Conservation (phyloP, 2,329 filamentous ascomycete species). For the Claviceps cyperi region DNA sequence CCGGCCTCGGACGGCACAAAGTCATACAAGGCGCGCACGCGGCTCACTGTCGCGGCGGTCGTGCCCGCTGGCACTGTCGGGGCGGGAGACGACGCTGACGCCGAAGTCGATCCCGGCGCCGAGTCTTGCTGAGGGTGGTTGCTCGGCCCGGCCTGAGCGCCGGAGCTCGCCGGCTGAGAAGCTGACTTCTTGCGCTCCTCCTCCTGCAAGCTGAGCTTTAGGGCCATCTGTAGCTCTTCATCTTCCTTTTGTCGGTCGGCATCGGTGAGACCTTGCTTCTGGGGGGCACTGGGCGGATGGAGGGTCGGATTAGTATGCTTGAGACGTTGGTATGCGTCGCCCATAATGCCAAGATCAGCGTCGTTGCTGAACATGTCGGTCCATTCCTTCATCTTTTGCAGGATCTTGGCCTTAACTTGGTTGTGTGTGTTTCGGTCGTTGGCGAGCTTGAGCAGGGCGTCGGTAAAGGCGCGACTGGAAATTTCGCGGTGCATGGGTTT, state of each 20-base stretch:
- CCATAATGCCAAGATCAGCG: slow-evolving; percentile 92
- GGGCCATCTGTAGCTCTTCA: slow-evolving; percentile 89
- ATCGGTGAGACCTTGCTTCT: slow-evolving; percentile 83
- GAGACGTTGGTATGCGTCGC: slow-evolving; percentile 78
- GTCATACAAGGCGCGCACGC: slow-evolving; percentile 85
- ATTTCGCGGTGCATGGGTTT: slow-evolving; percentile 77
- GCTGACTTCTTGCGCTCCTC: slow-evolving; percentile 49
- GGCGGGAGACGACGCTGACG: slow-evolving; percentile 19
- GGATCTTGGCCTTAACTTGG: slow-evolving; percentile 91
- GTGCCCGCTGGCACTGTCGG: slow-evolving; percentile 62
- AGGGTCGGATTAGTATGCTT: slow-evolving; percentile 77
- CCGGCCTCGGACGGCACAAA: slow-evolving; percentile 89
- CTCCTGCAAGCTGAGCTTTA: slow-evolving; percentile 85
- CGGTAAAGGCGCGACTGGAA: slow-evolving; percentile 83
- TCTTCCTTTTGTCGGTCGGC: slow-evolving; percentile 88
- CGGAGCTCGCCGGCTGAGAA: slow-evolving; percentile 19
- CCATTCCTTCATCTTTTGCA: slow-evolving; percentile 95
- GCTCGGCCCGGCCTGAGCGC: slow-evolving; percentile 21
- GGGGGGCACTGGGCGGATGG: slow-evolving; percentile 81
- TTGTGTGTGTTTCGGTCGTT: slow-evolving; percentile 91
- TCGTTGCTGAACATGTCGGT: slow-evolving; percentile 84
- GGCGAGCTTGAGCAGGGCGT: slow-evolving; percentile 78
- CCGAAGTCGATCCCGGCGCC: slow-evolving; percentile 13
- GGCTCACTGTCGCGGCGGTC: slow-evolving; percentile 88
- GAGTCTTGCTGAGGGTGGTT: slow-evolving; percentile 26